Percentiles rank a stretch among this genome's conserved stretches.
phyloP scores from a whole-genome alignment of 495 filamentous ascomycete species.

The Daldinia childiae region DNA sequence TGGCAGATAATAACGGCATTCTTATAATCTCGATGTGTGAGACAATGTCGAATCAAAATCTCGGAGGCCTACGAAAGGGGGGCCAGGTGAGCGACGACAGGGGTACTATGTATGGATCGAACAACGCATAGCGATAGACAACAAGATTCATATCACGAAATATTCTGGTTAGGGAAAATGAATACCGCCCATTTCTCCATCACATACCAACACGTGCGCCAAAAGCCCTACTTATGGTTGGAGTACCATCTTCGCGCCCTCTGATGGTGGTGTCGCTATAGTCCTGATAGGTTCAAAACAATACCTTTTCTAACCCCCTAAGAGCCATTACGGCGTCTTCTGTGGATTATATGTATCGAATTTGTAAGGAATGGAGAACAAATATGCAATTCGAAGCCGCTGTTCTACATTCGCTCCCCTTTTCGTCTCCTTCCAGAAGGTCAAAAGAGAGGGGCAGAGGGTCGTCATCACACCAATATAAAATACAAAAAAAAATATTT shows the following conservation, averaged over 20 bases:
- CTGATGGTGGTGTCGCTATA: constrained; percentile 40
- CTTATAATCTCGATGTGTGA: constrained; percentile 43
- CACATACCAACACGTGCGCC: constrained; percentile 35
- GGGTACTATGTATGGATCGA: constrained; percentile 30
- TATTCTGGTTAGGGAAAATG: constrained; percentile 30
- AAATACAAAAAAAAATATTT: constrained; percentile 12
- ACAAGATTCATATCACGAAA: constrained; percentile 22
- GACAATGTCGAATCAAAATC: constrained; percentile 43
- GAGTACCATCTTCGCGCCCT: constrained; percentile 13
- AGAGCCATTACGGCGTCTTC: constrained; percentile 12
- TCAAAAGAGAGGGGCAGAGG: constrained; percentile 26
- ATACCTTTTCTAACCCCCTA: background rate
- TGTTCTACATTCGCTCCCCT: constrained; percentile 12
- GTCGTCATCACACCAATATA: constrained; percentile 27
- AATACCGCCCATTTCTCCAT: constrained; percentile 30
- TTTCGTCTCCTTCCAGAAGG: constrained; percentile 25
- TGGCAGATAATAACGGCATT: constrained; percentile 40
- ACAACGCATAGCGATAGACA: constrained; percentile 41
- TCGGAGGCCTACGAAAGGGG: constrained; percentile 35
- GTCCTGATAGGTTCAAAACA: constrained; percentile 30
- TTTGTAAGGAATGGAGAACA: constrained; percentile 1
- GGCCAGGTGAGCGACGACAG: constrained; percentile 39
- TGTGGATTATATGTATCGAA: constrained; percentile 20
- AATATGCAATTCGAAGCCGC: constrained; percentile 10
- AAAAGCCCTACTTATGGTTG: constrained; percentile 25